Percentiles rank a stretch among this genome's conserved stretches.
These are phyloP conservation scores for Xylariomycetidae sp. DNA, from an alignment of 2,329 filamentous ascomycete species.

Conservation along the genomic window DNA sequence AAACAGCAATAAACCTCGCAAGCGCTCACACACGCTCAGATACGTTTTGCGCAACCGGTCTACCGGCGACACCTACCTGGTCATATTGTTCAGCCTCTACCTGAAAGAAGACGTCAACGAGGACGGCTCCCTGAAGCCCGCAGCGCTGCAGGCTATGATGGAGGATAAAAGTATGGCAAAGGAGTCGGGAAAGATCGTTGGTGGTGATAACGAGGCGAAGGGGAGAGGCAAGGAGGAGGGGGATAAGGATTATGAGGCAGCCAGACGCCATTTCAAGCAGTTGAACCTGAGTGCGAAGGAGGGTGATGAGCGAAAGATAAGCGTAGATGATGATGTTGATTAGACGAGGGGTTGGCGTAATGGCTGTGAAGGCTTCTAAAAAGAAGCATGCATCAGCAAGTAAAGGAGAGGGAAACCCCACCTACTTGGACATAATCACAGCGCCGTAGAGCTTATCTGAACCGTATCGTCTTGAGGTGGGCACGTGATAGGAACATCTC, in stretches of 20 bases:
- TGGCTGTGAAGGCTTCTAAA: no score
- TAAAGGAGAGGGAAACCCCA: no score
- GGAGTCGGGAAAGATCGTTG: constrained; percentile 19
- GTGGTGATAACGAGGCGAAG: constrained; percentile 7
- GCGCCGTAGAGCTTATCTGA: no score
- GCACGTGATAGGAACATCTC: no score
- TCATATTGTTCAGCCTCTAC: constrained; percentile 75
- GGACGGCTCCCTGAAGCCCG: constrained; percentile 48
- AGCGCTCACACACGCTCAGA: constrained; percentile 79
- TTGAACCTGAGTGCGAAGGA: constrained; percentile 13
- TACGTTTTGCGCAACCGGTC: constrained; percentile 83
- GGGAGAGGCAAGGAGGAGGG: constrained; percentile 20
- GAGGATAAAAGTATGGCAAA: constrained; percentile 23
- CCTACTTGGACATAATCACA: no score
- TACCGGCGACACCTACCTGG: constrained; percentile 72
- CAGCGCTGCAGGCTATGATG: constrained; percentile 26
- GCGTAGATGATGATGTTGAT: constrained; percentile 14
- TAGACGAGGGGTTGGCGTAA: no score
- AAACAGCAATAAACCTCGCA: no score
- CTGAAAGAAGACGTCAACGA: constrained; percentile 61
- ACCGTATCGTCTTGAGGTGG: no score
- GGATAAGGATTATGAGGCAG: constrained; percentile 37
- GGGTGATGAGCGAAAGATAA: constrained; percentile 4
- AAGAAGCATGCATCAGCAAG: no score
- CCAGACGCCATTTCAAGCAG: constrained; percentile 31